phyloP scores from a whole-genome alignment of 2,329 filamentous ascomycete species.

The Harringtonia aguacate region DNA sequence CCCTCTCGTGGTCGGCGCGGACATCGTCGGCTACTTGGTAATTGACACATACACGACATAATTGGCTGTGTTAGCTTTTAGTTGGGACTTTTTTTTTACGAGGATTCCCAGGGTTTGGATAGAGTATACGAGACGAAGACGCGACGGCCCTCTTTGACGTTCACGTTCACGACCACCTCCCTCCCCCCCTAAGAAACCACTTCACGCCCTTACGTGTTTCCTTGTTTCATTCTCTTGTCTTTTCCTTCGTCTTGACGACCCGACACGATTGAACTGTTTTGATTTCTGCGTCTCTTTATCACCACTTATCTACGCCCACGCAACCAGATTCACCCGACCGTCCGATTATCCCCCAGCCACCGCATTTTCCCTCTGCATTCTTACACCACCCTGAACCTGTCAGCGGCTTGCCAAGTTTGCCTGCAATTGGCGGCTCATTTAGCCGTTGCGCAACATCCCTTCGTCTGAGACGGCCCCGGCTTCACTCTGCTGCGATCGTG shows the following conservation, averaged over 20 bases:
- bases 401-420: background rate
- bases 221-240: background rate
- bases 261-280: background rate
- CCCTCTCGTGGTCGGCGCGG: background rate
- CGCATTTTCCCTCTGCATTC: slow-evolving; percentile 7
- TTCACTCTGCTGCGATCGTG: background rate
- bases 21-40: background rate
- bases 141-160: background rate
- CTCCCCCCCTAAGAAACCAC: background rate
- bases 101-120: background rate
- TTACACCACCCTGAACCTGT: background rate
- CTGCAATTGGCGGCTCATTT: background rate
- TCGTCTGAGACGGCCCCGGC: no score
- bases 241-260: background rate
- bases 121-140: slow-evolving; percentile 3
- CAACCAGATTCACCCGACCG: background rate
- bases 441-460: background rate
- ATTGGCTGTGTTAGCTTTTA: background rate
- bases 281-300: no score
- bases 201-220: background rate
- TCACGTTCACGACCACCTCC: no score
- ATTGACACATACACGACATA: background rate
- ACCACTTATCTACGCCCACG: slow-evolving; percentile 2
- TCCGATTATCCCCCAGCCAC: slow-evolving; percentile 10
- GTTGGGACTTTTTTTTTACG: background rate